Base-by-base conservation (phyloP, 2,329 filamentous ascomycete species). In the Trichoderma brevicompactum region DNA sequence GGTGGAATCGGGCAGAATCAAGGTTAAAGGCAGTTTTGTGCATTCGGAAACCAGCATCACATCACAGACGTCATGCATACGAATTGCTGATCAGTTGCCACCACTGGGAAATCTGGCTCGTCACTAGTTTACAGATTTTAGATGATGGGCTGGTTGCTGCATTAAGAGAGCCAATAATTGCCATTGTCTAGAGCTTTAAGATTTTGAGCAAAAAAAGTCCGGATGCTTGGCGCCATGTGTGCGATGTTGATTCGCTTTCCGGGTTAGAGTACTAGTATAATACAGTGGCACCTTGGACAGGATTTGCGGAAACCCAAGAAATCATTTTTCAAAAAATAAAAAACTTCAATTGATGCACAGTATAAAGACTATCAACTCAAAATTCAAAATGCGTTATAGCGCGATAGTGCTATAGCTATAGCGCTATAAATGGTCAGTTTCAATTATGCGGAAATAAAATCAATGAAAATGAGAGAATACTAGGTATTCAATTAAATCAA, bases 51-150 rank as follows among this genome's bases (percentile, higher is more conserved):
- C 36, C 17, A 28, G 52, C 41, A 32, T 55, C 40, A 64, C 50
- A 23, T 43, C 50, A 40, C 50, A 41, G 60, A 63, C 59, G 59
- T 63, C 59, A 63, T 63, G 38, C 40, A 46, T 38, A 46, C 50
- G 41, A 40, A 40, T 15, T 13, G 52, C 32, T 44, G 36, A 46
- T 54, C 41, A 32, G 15, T 55, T 46, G 48, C 61, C 50, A 50
- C 56, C 44, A 19, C 43, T 32, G 19, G 48, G 43, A 28, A 38
- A 54, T 54, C 36, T 40, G 17, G 12, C 6, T n/a, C 17, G 7
- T 41, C 52, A 17, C 38, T 55, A 28, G 15, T 43, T 55, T 55
- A 15, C 38, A n/a, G 52, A 41, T 43, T 50, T 28, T 19, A 15
- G 52, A 32, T 43, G 17, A 23, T 12, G 15, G 36, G 3, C 36